These are phyloP conservation scores for Achaetomiella virescens DNA, from an alignment of 495 filamentous ascomycete species.

Conservation along the genomic window DNA sequence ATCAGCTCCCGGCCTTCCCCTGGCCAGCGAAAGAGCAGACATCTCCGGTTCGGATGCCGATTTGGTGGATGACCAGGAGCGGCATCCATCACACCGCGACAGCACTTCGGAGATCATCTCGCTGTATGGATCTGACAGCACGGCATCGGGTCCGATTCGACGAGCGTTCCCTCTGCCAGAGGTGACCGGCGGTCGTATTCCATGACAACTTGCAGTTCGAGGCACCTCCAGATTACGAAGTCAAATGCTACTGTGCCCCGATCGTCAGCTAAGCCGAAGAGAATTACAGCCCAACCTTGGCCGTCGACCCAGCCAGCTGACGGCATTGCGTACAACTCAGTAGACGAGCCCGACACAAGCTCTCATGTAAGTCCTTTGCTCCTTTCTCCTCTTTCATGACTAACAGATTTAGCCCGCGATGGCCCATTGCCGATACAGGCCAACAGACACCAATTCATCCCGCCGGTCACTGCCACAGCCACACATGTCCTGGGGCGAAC, in stretches of 20 bases:
- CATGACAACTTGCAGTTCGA: slow-evolving; percentile 51
- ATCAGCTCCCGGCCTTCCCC: not conserved
- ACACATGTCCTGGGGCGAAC: slow-evolving; percentile 40
- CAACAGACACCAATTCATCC: too few species aligned
- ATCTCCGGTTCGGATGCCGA: too few species aligned
- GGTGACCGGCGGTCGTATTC: slow-evolving; percentile 50
- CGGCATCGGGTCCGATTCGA: slow-evolving; percentile 36
- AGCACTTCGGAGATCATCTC: slow-evolving; percentile 42
- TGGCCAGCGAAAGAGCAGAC: slow-evolving; percentile 1
- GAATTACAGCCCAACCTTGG: not conserved
- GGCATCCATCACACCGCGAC: slow-evolving; percentile 39
- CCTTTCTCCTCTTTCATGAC: too few species aligned
- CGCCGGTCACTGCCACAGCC: slow-evolving; percentile 40
- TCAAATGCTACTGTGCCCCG: slow-evolving; percentile 43
- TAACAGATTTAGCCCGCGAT: too few species aligned
- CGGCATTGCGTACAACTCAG: too few species aligned
- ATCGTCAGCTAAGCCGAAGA: slow-evolving; percentile 16
- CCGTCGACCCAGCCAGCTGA: too few species aligned
- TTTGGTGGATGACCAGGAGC: slow-evolving; percentile 25
- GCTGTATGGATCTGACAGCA: slow-evolving; percentile 42
- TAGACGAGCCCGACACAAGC: too few species aligned
- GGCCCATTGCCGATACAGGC: slow-evolving; percentile 6
- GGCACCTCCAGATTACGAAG: slow-evolving; percentile 44
- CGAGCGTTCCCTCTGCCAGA: slow-evolving; percentile 34
- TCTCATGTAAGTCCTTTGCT: too few species aligned